Evolutionary conservation across 495 filamentous ascomycete species (phyloP).

Genomic region (Margaritispora aquatica): DNA sequence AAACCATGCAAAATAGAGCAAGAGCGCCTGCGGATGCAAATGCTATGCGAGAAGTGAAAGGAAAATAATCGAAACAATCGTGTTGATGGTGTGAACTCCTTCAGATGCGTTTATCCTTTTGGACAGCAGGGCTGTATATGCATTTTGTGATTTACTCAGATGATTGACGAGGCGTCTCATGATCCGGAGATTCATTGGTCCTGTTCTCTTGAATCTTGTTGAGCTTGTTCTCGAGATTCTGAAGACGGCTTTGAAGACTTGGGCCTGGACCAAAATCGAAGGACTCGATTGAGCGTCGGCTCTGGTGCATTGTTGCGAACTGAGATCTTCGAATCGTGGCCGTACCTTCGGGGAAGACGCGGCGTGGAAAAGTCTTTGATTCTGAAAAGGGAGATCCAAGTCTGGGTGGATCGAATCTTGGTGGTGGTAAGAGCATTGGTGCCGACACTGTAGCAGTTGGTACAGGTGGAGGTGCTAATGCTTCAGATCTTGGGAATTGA

Average conservation of each 20-base stretch:
- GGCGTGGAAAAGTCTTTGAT: constrained; percentile 42
- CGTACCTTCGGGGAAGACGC: constrained; percentile 33
- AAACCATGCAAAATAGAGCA: neutral
- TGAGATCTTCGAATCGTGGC: constrained; percentile 31
- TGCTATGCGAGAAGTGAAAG: neutral
- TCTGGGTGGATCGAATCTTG: constrained; percentile 30
- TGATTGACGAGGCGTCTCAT: constrained; percentile 22
- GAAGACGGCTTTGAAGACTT: constrained; percentile 37
- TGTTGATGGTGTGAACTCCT: neutral
- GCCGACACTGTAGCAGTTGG: neutral
- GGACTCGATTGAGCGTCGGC: constrained; percentile 24
- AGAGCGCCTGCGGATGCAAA: constrained; percentile 2
- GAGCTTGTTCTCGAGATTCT: constrained; percentile 45
- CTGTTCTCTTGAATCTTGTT: constrained; percentile 40
- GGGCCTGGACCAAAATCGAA: constrained; percentile 23
- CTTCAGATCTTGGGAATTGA: constrained; percentile 1
- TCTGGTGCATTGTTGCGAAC: constrained; percentile 26
- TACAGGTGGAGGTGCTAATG: constrained; percentile 6
- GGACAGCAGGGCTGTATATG: neutral
- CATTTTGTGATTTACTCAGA: constrained; percentile 1
- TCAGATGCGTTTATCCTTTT: neutral
- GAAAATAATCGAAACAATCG: neutral
- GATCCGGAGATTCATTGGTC: constrained; percentile 36
- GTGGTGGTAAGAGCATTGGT: constrained; percentile 13
- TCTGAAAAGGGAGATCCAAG: constrained; percentile 44